Evolutionary conservation across 2,329 filamentous ascomycete species (phyloP).

Genomic region (Penicillium freii): DNA sequence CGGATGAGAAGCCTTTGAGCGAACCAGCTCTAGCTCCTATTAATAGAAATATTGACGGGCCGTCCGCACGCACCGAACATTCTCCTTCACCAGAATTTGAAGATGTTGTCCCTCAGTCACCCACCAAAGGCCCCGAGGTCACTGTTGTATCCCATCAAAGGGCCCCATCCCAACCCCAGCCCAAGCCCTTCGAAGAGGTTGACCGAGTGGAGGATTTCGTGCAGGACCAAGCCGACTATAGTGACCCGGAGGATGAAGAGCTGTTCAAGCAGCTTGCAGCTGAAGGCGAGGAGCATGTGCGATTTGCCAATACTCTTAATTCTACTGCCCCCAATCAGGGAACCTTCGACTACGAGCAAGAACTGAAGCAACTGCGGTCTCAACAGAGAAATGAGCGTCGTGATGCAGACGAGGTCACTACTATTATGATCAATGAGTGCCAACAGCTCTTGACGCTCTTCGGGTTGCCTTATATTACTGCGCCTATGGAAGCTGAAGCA

Average conservation of each 20-base stretch:
- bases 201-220: constrained; percentile 28
- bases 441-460: constrained; percentile 87
- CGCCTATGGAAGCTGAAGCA: constrained; percentile 98
- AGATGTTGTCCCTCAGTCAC: constrained; percentile 43
- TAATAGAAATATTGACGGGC: neutral
- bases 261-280: constrained; percentile 79
- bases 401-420: constrained; percentile 94
- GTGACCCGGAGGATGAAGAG: constrained; percentile 89
- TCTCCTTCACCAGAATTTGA: constrained; percentile 53
- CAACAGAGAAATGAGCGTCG: constrained; percentile 96
- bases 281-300: constrained; percentile 89
- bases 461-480: constrained; percentile 92
- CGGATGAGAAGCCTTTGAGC: neutral
- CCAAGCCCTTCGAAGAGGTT: constrained; percentile 9
- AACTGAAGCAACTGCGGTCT: constrained; percentile 80
- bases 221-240: constrained; percentile 62
- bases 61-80: constrained; percentile 18
- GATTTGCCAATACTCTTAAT: constrained; percentile 86
- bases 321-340: constrained; percentile 68
- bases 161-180: neutral
- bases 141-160: constrained; percentile 26
- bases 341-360: constrained; percentile 76
- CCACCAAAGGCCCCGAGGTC: constrained; percentile 10
- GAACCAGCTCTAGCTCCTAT: neutral
- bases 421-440: constrained; percentile 93